Conservation (phyloP, 495 filamentous ascomycete genomes). For the Xylaria intraflava region DNA sequence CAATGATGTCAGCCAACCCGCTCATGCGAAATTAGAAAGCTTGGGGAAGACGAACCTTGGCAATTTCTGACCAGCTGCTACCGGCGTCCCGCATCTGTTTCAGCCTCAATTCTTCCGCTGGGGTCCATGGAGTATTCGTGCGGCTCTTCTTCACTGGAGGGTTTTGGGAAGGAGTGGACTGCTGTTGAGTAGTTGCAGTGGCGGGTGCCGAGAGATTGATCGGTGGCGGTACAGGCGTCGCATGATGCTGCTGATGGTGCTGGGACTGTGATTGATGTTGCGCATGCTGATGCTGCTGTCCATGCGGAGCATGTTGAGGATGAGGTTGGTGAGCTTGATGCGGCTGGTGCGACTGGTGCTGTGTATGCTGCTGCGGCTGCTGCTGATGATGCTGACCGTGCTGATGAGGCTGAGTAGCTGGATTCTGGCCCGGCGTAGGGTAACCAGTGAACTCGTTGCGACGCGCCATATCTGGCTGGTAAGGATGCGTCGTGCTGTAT, state of each 20-base stretch:
- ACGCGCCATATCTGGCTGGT: constrained; percentile 38
- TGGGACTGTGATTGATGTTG: constrained; percentile 21
- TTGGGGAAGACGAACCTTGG: constrained; percentile 57
- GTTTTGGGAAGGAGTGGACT: constrained; percentile 35
- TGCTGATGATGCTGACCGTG: constrained; percentile 27
- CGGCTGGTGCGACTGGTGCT: constrained; percentile 20
- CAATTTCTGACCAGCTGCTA: constrained; percentile 94
- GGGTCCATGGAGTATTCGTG: constrained; percentile 97
- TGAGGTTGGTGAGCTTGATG: constrained; percentile 32
- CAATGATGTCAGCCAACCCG: constrained; percentile 22
- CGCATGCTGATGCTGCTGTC: constrained; percentile 17
- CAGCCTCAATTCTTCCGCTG: constrained; percentile 83
- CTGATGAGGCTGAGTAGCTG: constrained; percentile 25
- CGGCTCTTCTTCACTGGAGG: constrained; percentile 81
- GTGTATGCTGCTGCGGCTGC: constrained; percentile 19
- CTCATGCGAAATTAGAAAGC: not conserved
- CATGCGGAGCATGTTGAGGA: constrained; percentile 21
- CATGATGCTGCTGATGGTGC: constrained; percentile 32
- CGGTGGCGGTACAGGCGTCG: constrained; percentile 33
- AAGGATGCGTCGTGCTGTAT: constrained; percentile 32
- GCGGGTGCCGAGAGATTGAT: constrained; percentile 32
- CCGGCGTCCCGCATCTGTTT: constrained; percentile 92
- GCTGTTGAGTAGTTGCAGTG: constrained; percentile 27
- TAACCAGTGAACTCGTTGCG: constrained; percentile 34
- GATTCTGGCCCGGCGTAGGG: constrained; percentile 18